Base-by-base conservation (phyloP, 331 rosid species). In the Pyrus hybrid region DNA sequence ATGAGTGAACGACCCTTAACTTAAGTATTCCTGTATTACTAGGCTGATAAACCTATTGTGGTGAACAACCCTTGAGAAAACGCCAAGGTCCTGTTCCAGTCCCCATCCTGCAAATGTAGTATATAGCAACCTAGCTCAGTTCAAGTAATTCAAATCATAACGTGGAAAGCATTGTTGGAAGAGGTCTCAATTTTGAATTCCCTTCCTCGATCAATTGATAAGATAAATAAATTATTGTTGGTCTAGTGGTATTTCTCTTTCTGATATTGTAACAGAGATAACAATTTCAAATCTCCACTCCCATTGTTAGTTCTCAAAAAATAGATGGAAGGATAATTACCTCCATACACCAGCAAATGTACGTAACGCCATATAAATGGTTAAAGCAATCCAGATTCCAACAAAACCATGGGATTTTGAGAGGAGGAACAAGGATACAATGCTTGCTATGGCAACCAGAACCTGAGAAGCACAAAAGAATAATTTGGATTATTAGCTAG, bases 31-130 rank as follows among this genome's bases (percentile, higher is more conserved):
- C 53, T 13, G 37, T 22, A 8, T 35, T 5, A 7, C 33, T 72
- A 14, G 76, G 58, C 23, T 8, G 43, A 33, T 5, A 53, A 35
- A 37, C 4, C 72, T 77, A 77, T 51, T 77, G 62, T 80, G 79
- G 10, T 14, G 81, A 79, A 6, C 56, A 66, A 29, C 82, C 57
- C 82, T 86, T 90, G 2, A 94, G 93, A 82, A 90, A 88, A 28
- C 91, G 88, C 97, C 99, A 94, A 2, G 99, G 99, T 89, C 99
- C 97, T 1, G 96, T 94, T 72, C 87, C 96, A 35, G 93, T 91
- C 70, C 96, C 99, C 96, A 94, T 92, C 89, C 99, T 94, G 90
- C 85, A 84, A 63, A 66, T 47, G 13, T 37, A 70, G 8, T 0
- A 41, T 41, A 11, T 41, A 41, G 14, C 47, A 41, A 41, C 47